Base-by-base conservation (phyloP, 2,329 filamentous ascomycete species). In the Elsinoe perseae region DNA sequence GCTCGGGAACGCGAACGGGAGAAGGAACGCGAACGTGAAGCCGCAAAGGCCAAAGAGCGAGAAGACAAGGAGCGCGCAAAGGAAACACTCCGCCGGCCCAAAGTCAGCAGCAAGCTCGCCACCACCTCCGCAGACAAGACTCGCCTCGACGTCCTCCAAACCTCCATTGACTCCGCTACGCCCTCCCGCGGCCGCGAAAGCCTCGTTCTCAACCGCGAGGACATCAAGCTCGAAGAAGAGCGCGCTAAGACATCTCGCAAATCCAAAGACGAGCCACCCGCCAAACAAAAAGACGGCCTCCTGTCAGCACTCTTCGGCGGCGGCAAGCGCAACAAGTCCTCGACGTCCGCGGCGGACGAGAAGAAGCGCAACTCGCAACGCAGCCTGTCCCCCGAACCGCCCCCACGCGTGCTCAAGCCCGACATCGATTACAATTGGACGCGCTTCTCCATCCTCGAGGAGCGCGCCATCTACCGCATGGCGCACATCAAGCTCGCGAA, bases 401-500 rank as follows among this genome's bases (percentile, higher is more conserved):
- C 80, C 0, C 82, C 83, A 61, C 84, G 86, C 52, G 79, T 85
- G 32, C 75, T 95, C 56, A 85, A 84, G 61, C 86, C 93, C 3
- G 92, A 97, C 66, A 80, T 96, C 60, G 92, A 97, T 70, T 98
- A 95, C 72, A 88, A 90, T 64, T 98, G 93, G 88, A 93, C 90
- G 1, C 80, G 93, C 42, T 98, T 97, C 66, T 90, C 90, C 10
- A 92, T 98, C 55, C 77, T 96, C 56, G 92, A 97, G 71, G 93
- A 98, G 74, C 82, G 93, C 58, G 93, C 93, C 18, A 98, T 98
- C 58, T 98, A 98, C 72, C 84, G 93, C 59, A 95, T 98, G 89
- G 93, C 93, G 16, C 93, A 98, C 69, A 95, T 97, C 73, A 98
- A 98, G 72, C 82, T 98, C 59, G 93, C 93, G n/a, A 97, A 98